Percentiles rank a stretch among this genome's conserved stretches.
Conservation (phyloP, 169 alveolate species). For the Eimeria sp. region DNA sequence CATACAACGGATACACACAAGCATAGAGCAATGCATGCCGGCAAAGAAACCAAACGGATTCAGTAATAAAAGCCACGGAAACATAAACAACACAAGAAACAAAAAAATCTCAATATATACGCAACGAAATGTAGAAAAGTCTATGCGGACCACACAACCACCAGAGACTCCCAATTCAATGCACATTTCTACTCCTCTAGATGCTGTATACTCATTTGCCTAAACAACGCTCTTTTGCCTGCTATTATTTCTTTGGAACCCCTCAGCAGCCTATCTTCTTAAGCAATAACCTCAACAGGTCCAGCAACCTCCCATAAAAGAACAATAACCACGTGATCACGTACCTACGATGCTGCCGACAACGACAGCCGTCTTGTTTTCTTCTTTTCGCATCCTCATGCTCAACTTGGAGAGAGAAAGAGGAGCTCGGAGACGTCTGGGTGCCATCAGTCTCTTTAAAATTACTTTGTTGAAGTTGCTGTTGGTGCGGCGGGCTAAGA, state of each 20-base stretch:
- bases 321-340: not conserved
- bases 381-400: constrained; percentile 93
- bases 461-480: constrained; percentile 96
- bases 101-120: no score
- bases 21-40: no score
- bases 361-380: constrained; percentile 96
- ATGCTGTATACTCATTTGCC: no score
- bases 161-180: no score
- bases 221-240: no score
- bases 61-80: not conserved
- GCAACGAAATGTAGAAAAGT: no score
- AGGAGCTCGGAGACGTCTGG: constrained; percentile 96
- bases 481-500: constrained; percentile 97
- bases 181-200: no score
- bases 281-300: not conserved
- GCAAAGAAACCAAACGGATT: not conserved
- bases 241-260: no score
- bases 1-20: not conserved
- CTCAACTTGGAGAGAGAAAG: constrained; percentile 96
- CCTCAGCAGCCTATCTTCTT: no score
- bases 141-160: no score
- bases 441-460: constrained; percentile 95
- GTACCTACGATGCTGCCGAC: constrained; percentile 98
- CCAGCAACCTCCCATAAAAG: no score
- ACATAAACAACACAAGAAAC: no score